Evolutionary conservation across 2,329 filamentous ascomycete genomes (phyloP).

Genomic region (Pestalotiopsis sp.): DNA sequence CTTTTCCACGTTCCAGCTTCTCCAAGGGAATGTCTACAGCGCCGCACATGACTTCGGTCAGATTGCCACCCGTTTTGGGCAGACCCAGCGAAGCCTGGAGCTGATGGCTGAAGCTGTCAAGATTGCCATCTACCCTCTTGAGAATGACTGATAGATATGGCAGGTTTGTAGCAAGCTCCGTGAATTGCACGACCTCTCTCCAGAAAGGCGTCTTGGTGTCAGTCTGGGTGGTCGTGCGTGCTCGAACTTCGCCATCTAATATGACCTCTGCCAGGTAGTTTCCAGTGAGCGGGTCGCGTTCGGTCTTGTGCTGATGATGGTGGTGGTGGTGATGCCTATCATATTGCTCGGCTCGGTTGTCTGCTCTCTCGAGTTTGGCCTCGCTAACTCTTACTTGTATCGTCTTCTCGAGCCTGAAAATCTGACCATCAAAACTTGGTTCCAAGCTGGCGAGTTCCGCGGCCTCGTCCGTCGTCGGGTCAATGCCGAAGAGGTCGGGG

Average conservation of each 20-base stretch:
- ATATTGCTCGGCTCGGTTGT: slow-evolving; percentile 26
- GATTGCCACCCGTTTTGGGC: slow-evolving; percentile 40
- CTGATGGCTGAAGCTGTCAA: slow-evolving; percentile 48
- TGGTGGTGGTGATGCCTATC: slow-evolving; percentile 36
- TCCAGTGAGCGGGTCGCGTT: slow-evolving; percentile 54
- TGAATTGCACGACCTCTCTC: slow-evolving; percentile 80
- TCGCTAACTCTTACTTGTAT: slow-evolving; percentile 62
- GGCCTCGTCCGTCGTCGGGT: slow-evolving; percentile 45
- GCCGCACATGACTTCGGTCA: slow-evolving; percentile 61
- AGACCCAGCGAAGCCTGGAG: slow-evolving; percentile 45
- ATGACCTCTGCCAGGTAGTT: slow-evolving; percentile 82
- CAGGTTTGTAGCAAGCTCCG: slow-evolving; percentile 69
- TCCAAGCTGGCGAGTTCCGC: slow-evolving; percentile 43
- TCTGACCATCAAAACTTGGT: slow-evolving; percentile 46
- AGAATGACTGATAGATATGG: slow-evolving; percentile 72
- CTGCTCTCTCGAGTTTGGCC: slow-evolving; percentile 57
- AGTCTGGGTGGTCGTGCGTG: slow-evolving; percentile 72
- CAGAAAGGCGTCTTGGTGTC: slow-evolving; percentile 78
- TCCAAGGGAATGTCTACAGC: slow-evolving; percentile 83
- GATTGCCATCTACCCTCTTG: slow-evolving; percentile 62
- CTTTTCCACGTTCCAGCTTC: slow-evolving; percentile 74
- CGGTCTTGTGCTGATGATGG: slow-evolving; percentile 34
- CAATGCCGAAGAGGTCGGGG: slow-evolving; percentile 80
- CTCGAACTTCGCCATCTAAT: slow-evolving; percentile 77
- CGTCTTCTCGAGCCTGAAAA: slow-evolving; percentile 65